These are phyloP conservation scores for Serendipita indica DNA, from an alignment of 768 basidiomycete genomes.

Conservation along the genomic window DNA sequence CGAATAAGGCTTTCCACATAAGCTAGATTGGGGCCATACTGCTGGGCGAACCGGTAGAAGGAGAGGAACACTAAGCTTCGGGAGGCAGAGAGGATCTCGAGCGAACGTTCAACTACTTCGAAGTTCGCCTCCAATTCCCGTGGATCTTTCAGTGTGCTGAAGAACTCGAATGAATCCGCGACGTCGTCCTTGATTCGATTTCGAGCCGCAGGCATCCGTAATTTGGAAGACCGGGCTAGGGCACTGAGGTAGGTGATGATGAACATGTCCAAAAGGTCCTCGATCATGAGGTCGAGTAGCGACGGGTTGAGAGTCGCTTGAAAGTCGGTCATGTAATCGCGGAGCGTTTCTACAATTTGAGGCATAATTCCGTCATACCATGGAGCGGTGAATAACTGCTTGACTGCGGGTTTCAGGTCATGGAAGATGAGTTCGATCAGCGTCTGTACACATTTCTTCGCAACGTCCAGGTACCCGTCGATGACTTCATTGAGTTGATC, in stretches of 20 bases:
- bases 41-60: conserved; percentile 86
- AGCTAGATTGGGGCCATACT: conserved; percentile 80
- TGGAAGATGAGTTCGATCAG: conserved; percentile 92
- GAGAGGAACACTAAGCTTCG: conserved; percentile 84
- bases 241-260: conserved; percentile 82
- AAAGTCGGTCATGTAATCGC: conserved; percentile 93
- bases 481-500: conserved; percentile 90
- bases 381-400: conserved; percentile 59
- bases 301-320: conserved; percentile 81
- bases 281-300: conserved; percentile 79
- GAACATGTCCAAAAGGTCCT: conserved; percentile 84
- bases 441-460: conserved; percentile 90
- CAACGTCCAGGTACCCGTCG: conserved; percentile 95
- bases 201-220: conserved; percentile 74
- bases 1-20: conserved; percentile 88
- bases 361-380: conserved; percentile 88
- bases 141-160: conserved; percentile 58
- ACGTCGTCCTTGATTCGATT: conserved; percentile 75
- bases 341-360: conserved; percentile 88
- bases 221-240: conserved; percentile 66
- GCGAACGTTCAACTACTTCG: conserved; percentile 71
- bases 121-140: conserved; percentile 73
- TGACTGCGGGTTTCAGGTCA: conserved; percentile 78
- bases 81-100: conserved; percentile 69
- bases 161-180: conserved; percentile 61